Evolutionary conservation across 2,329 filamentous ascomycete genomes (phyloP).

Genomic region (Fusarium cicatricum): DNA sequence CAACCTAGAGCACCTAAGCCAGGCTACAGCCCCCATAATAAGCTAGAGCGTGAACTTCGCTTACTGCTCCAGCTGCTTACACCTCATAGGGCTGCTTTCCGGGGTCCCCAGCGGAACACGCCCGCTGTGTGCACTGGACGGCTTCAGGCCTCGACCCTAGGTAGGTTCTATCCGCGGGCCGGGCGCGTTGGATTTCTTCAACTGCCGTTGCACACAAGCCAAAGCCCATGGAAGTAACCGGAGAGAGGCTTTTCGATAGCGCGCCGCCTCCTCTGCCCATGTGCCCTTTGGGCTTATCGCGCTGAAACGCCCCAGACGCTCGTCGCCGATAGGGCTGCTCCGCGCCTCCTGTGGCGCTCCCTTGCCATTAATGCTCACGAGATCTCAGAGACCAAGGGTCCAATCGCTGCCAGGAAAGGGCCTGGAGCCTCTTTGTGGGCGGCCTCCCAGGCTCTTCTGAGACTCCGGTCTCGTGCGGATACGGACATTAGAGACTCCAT

Average conservation of each 20-base stretch:
- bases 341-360: not conserved
- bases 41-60: constrained; percentile 1
- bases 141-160: too few relatives aligned
- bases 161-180: not conserved
- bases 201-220: not conserved
- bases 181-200: not conserved
- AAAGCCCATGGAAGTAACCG: not conserved
- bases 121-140: not conserved
- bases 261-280: not conserved
- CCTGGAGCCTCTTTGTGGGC: not conserved
- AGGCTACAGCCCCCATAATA: constrained; percentile 15
- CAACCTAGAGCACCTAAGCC: constrained; percentile 5
- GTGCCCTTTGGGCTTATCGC: not conserved
- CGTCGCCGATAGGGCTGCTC: constrained; percentile 1
- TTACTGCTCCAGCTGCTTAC: too few relatives aligned
- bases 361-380: not conserved
- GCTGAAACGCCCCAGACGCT: constrained; percentile 6
- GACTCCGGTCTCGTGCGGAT: constrained; percentile 6
- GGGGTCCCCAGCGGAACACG: not conserved
- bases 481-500: not conserved
- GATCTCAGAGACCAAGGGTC: not conserved
- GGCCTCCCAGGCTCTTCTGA: constrained; percentile 1
- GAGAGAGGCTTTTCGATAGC: constrained; percentile 8
- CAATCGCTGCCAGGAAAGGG: not conserved
- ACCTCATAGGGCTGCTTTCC: constrained; percentile 18